A percentile compares a stretch with the other conserved stretches of the same genome.
phyloP scores from a whole-genome alignment of 2,329 filamentous ascomycete species.

The Hirsutella rhossiliensis region DNA sequence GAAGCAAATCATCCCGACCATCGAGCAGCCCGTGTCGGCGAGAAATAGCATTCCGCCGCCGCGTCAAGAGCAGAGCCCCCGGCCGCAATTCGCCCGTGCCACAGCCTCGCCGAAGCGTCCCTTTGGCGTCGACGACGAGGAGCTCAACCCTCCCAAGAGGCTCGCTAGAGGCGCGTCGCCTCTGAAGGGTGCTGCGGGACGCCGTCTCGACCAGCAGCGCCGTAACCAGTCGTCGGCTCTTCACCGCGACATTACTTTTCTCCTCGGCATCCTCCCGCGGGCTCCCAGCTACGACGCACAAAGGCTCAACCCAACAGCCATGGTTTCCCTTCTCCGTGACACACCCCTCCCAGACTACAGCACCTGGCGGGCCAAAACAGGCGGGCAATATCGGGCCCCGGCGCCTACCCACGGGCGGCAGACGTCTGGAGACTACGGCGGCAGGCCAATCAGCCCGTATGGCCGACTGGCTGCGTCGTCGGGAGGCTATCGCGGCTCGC shows the following conservation, averaged over 20 bases:
- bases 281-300: slow-evolving; percentile 60
- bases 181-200: slow-evolving; percentile 78
- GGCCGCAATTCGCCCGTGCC: slow-evolving; percentile 32
- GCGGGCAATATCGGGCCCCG: slow-evolving; percentile 21
- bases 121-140: slow-evolving; percentile 58
- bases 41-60: slow-evolving; percentile 30
- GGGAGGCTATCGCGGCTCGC: slow-evolving; percentile 37
- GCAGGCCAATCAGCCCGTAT: slow-evolving; percentile 37
- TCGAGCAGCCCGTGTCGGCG: slow-evolving; percentile 36
- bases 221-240: slow-evolving; percentile 54
- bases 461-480: slow-evolving; percentile 26
- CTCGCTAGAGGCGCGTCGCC: slow-evolving; percentile 83
- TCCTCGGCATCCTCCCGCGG: slow-evolving; percentile 63
- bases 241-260: slow-evolving; percentile 54
- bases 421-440: slow-evolving; percentile 29
- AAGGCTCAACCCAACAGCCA: slow-evolving; percentile 55
- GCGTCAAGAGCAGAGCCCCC: slow-evolving; percentile 29
- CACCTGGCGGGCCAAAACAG: slow-evolving; percentile 36
- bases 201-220: slow-evolving; percentile 69
- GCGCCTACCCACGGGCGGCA: slow-evolving; percentile 26
- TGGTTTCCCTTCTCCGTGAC: slow-evolving; percentile 62
- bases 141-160: slow-evolving; percentile 67
- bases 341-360: slow-evolving; percentile 52
- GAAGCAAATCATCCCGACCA: slow-evolving; percentile 40
- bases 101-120: slow-evolving; percentile 50